Evolutionary conservation across 768 basidiomycete species (phyloP), one percentile per base, ranked within the genome.

Genomic region (Trametes cinnabarina): DNA sequence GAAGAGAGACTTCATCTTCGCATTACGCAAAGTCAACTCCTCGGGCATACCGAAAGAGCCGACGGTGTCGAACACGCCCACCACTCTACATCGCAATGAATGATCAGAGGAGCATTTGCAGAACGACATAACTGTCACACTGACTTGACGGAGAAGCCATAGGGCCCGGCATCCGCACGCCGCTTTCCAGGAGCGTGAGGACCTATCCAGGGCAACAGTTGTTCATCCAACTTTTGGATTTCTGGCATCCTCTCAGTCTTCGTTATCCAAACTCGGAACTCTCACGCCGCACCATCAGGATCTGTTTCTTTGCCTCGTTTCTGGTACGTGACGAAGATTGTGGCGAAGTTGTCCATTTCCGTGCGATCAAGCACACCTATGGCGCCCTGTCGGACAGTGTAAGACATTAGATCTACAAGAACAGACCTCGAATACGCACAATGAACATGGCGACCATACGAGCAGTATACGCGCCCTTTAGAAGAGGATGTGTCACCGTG

Each of bases 21-120:
- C 69, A 11, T 77, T 76, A 17, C 73, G 70, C 42, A 76, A 69
- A 3, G 77, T 77, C 15, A 90, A 65, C 63, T 88, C 87, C 64
- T 84, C 84, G 1, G 88, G 88, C 15, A 90, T 70, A 10, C 87
- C 87, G 26, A 88, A 68, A 11, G 87, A 79, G 14, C 87, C 87
- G n/a, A 90, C 88, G 5, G 88, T 90, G 64, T 90, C 88, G 65
- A 85, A 90, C 19, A 90, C 87, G 2, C 88, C 88, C 51, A 90
- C 63, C 61, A 85, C 86, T 69, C 84, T 86, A n/a, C 22, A 32
- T 4, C 11, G 0, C n/a, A 15, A 41, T 3, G 14, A n/a, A 9
- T 4, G 9, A 19, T n/a, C 40, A n/a, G 17, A 4, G 40, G 7
- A 41, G 30, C 40, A 41, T 3, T 14, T 12, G 37, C 3, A 12